Percentiles rank a stretch among this genome's conserved stretches.
Evolutionary conservation across 1,284 basidiomycete genomes (phyloP).

Genomic region (Ustilago crameri): DNA sequence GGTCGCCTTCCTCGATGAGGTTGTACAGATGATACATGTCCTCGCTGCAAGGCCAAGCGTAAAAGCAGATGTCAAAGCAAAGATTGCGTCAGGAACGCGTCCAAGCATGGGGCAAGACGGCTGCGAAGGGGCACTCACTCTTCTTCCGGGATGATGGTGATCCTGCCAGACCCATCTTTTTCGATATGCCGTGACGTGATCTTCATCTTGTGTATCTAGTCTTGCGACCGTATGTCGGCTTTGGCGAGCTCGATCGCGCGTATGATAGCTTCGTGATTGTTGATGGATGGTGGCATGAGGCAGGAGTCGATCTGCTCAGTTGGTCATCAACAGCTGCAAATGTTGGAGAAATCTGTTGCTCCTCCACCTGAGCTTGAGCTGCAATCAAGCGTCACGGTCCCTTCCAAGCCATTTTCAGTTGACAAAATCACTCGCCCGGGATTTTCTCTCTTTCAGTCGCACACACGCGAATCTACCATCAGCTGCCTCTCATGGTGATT

Average conservation of each 20-base stretch:
- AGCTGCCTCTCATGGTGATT: too few relatives aligned
- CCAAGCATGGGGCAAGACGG: not conserved
- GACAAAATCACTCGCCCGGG: slow-evolving; percentile 2
- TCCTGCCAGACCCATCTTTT: slow-evolving; percentile 64
- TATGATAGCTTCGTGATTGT: not conserved
- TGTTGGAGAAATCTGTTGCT: not conserved
- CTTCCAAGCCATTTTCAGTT: slow-evolving; percentile 12
- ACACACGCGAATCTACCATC: not conserved
- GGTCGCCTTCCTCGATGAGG: slow-evolving; percentile 82
- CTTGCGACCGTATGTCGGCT: not conserved
- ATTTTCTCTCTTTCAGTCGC: not conserved
- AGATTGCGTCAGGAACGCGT: not conserved
- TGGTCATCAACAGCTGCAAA: too few relatives aligned
- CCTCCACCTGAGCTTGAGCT: slow-evolving; percentile 6
- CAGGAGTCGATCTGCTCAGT: not conserved
- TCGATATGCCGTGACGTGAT: slow-evolving; percentile 63
- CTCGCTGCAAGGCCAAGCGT: slow-evolving; percentile 72
- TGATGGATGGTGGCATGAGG: slow-evolving; percentile 4
- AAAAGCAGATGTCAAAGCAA: not conserved
- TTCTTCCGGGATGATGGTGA: slow-evolving; percentile 63
- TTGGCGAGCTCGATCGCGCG: not conserved
- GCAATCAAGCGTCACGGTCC: slow-evolving; percentile 25
- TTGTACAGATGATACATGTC: slow-evolving; percentile 99
- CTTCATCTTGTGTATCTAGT: slow-evolving; percentile 54
- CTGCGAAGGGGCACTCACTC: slow-evolving; percentile 52